A percentile compares a stretch with the other conserved stretches of the same genome.
phyloP scores from a whole-genome alignment of 129 eudicot species.

The Artemisia argyi region DNA sequence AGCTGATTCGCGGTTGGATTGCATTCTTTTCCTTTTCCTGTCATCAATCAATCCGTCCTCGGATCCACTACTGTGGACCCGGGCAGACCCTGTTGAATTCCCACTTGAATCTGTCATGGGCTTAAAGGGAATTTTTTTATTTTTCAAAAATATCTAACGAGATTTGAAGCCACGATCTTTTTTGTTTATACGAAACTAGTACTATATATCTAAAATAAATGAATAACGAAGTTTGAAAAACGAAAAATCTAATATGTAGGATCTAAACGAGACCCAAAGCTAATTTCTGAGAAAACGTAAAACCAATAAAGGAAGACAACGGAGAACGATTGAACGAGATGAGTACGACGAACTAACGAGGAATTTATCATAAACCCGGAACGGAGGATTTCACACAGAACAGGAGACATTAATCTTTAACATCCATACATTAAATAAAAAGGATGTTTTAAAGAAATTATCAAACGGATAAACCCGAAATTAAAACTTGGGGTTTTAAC shows the following conservation, averaged over 20 bases:
- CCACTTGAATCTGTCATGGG: slow-evolving; percentile 73
- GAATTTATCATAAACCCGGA: slow-evolving; percentile 80
- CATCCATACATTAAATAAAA: slow-evolving; percentile 26
- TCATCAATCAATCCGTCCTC: slow-evolving; percentile 58
- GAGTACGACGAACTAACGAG: slow-evolving; percentile 66
- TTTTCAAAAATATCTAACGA: background rate
- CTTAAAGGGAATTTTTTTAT: background rate
- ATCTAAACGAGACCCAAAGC: slow-evolving; percentile 10
- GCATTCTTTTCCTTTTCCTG: slow-evolving; percentile 82
- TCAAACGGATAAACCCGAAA: background rate
- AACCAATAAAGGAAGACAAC: slow-evolving; percentile 95
- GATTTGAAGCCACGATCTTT: background rate
- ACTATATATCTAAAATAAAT: background rate
- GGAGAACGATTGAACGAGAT: slow-evolving; percentile 95
- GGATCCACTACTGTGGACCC: slow-evolving; percentile 48
- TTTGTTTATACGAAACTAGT: background rate
- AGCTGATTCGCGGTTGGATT: slow-evolving; percentile 91
- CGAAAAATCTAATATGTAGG: slow-evolving; percentile 4
- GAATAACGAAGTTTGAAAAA: background rate
- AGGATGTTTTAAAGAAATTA: background rate
- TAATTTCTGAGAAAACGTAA: slow-evolving; percentile 69
- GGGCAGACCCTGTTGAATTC: slow-evolving; percentile 39
- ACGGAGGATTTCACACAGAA: slow-evolving; percentile 75
- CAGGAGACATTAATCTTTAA: slow-evolving; percentile 73
- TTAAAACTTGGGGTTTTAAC: background rate